A percentile compares a stretch with the other conserved stretches of the same genome.
Evolutionary conservation across 2,329 filamentous ascomycete species (phyloP).

Genomic region (Venturia pyrina): DNA sequence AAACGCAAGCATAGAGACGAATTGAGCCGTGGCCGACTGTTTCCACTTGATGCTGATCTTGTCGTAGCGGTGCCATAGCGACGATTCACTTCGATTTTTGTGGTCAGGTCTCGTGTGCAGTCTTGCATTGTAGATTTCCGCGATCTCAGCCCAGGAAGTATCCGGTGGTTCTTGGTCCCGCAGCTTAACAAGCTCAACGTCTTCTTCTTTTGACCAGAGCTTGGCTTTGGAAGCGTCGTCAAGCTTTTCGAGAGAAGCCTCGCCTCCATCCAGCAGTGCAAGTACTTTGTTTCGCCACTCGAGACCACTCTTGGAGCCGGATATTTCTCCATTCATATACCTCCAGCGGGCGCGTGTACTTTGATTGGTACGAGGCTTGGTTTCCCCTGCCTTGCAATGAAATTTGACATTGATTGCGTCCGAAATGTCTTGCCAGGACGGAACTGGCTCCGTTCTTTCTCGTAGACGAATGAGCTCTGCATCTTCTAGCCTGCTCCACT

Average conservation of each 20-base stretch:
- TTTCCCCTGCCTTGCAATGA: background rate
- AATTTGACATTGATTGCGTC: background rate
- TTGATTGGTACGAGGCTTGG: background rate
- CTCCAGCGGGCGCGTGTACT: background rate
- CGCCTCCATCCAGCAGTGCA: background rate
- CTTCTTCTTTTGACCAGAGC: background rate
- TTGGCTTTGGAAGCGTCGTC: too few species aligned
- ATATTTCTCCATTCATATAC: background rate
- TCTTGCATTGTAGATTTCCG: background rate
- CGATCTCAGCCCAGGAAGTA: background rate
- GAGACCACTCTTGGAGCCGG: background rate
- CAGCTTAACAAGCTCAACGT: constrained; percentile 3
- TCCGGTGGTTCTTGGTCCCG: background rate
- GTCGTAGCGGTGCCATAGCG: background rate
- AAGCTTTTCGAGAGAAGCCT: too few species aligned
- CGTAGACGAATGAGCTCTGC: background rate
- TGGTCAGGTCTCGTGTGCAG: background rate
- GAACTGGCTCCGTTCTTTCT: background rate
- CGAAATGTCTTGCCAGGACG: background rate
- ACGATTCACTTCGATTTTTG: background rate
- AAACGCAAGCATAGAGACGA: background rate
- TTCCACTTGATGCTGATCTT: background rate
- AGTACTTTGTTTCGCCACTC: background rate
- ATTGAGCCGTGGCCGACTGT: background rate
- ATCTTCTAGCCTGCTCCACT: background rate